These are phyloP conservation scores for Colletotrichum gigasporum DNA, from an alignment of 2,329 filamentous ascomycete genomes.

Conservation along the genomic window DNA sequence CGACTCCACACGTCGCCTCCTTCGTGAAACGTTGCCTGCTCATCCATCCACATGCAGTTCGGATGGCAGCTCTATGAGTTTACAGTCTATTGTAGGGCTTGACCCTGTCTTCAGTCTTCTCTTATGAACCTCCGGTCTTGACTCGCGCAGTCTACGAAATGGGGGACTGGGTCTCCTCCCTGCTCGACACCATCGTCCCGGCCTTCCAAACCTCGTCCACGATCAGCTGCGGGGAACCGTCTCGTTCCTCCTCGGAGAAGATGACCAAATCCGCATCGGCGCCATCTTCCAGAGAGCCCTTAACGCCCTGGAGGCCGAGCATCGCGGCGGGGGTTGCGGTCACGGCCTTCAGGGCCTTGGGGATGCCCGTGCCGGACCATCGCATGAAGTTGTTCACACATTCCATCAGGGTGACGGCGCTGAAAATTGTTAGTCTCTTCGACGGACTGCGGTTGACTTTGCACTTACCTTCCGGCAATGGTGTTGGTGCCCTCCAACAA, in stretches of 20 bases:
- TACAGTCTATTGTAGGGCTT: constrained; percentile 2
- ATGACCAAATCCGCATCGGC: constrained; percentile 77
- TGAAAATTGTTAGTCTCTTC: constrained; percentile 39
- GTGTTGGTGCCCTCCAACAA: constrained; percentile 81
- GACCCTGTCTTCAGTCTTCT: neutral
- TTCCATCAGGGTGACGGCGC: constrained; percentile 78
- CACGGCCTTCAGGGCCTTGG: constrained; percentile 76
- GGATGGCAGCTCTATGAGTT: constrained; percentile 6
- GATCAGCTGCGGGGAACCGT: constrained; percentile 60
- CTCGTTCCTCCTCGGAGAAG: constrained; percentile 62
- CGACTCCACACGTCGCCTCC: too few relatives aligned
- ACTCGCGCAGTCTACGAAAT: constrained; percentile 9
- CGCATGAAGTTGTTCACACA: constrained; percentile 84
- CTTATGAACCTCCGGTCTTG: neutral
- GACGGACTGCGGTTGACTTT: neutral
- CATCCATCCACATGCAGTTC: neutral
- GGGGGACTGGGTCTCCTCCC: constrained; percentile 28
- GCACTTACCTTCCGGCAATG: constrained; percentile 77
- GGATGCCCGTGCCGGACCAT: constrained; percentile 75
- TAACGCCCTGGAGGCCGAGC: constrained; percentile 73
- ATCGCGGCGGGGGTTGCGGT: constrained; percentile 81
- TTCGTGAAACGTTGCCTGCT: neutral
- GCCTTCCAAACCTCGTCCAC: constrained; percentile 88
- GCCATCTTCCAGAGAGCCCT: constrained; percentile 71
- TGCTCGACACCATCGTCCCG: constrained; percentile 61